phyloP scores from a whole-genome alignment of 2,329 filamentous ascomycete genomes.

The Stemphylium vesicarium region DNA sequence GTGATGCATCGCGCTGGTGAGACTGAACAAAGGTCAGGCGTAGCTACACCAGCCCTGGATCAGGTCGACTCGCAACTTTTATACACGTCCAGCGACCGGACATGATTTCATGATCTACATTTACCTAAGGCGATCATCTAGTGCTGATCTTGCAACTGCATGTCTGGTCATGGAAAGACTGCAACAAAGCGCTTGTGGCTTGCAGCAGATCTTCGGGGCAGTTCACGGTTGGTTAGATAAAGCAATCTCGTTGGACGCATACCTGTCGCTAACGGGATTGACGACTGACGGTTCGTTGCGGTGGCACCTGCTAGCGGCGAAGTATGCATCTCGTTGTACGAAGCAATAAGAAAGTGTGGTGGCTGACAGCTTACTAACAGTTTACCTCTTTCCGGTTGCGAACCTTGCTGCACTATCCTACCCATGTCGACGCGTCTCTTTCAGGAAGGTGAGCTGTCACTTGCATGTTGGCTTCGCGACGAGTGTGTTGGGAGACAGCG shows the following conservation, averaged over 20 bases:
- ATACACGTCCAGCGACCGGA: not conserved
- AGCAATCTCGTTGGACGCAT: not conserved
- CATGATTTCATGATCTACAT: not conserved
- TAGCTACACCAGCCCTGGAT: too few species aligned
- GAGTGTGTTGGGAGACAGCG: not conserved
- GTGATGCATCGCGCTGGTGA: not conserved
- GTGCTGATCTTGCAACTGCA: not conserved
- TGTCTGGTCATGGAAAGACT: not conserved
- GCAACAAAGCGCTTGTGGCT: not conserved
- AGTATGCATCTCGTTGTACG: not conserved
- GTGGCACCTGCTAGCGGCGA: not conserved
- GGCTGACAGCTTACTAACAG: not conserved
- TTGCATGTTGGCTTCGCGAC: not conserved
- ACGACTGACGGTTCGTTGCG: conserved; percentile 2
- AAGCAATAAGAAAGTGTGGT: not conserved
- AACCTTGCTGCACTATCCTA: not conserved
- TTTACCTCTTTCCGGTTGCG: not conserved
- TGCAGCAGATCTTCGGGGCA: conserved; percentile 5
- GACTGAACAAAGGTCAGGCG: too few species aligned
- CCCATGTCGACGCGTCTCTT: not conserved
- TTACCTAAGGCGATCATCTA: not conserved
- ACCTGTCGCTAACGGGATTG: not conserved
- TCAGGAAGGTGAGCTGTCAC: not conserved
- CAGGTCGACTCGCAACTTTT: not conserved
- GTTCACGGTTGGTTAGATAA: not conserved